Evolutionary conservation across 148 eudicot genomes (phyloP).

Genomic region (Agrostemma githago): DNA sequence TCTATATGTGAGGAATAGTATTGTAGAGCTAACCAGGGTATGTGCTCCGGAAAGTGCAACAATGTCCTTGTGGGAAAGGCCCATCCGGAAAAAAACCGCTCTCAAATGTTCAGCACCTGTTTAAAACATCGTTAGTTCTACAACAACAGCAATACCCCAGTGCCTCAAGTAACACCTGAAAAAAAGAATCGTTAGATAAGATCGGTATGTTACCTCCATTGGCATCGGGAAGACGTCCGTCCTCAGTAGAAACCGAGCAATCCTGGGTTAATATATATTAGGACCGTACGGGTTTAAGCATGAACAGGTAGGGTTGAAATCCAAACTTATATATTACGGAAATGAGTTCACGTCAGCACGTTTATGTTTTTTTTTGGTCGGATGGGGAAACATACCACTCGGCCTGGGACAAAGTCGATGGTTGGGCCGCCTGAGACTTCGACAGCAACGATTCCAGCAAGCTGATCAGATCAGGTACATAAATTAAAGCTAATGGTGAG

Average conservation of each 20-base stretch:
- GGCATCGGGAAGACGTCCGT: constrained; percentile 95
- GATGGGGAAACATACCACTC: constrained; percentile 41
- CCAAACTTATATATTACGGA: no score
- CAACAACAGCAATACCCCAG: background rate
- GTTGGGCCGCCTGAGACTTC: constrained; percentile 92
- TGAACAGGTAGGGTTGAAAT: no score
- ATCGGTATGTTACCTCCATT: constrained; percentile 38
- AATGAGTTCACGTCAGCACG: no score
- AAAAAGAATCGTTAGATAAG: background rate
- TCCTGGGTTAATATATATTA: constrained; percentile 36
- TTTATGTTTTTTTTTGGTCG: no score
- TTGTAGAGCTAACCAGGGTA: constrained; percentile 52
- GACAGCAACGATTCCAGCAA: constrained; percentile 91
- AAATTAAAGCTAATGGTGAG: background rate
- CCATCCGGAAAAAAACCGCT: constrained; percentile 71
- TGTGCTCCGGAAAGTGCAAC: constrained; percentile 90
- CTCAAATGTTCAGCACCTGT: constrained; percentile 69
- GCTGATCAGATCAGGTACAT: constrained; percentile 35
- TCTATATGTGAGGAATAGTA: no score
- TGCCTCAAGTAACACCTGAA: background rate
- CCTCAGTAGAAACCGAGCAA: constrained; percentile 45
- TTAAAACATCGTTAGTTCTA: background rate
- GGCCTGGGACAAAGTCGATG: constrained; percentile 67
- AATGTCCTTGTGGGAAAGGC: constrained; percentile 76
- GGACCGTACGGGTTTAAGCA: no score